Percentiles rank a stretch among this genome's conserved stretches.
phyloP scores from a whole-genome alignment of 2,329 filamentous ascomycete genomes.

The Tolypocladium pustulatum region DNA sequence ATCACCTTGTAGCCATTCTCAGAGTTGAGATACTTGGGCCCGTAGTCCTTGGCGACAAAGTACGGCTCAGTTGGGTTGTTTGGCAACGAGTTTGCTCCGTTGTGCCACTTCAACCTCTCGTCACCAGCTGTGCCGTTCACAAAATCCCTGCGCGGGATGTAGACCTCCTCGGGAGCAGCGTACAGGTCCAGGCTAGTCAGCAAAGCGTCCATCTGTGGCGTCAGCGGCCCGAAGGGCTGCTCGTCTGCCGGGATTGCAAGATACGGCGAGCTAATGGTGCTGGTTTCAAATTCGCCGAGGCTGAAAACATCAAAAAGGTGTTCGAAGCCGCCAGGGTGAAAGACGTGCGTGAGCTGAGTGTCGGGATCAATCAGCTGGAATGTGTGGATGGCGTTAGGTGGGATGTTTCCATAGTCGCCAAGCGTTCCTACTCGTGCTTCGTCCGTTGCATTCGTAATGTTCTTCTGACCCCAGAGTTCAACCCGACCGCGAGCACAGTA shows the following conservation, averaged over 20 bases:
- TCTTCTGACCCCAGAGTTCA: slow-evolving; percentile 11
- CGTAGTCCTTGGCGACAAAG: slow-evolving; percentile 12
- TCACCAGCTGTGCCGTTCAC: slow-evolving; percentile 10
- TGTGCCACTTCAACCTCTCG: slow-evolving; percentile 8
- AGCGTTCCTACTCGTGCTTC: slow-evolving; percentile 9
- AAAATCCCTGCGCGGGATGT: slow-evolving; percentile 9
- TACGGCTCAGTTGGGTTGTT: slow-evolving; percentile 5
- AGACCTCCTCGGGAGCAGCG: slow-evolving; percentile 4
- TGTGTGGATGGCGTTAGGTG: slow-evolving; percentile 10
- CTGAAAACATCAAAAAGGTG: slow-evolving; percentile 9
- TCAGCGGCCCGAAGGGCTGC: slow-evolving; percentile 8
- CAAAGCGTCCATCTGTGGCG: slow-evolving; percentile 2
- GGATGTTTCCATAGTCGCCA: slow-evolving; percentile 12
- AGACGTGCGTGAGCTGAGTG: slow-evolving; percentile 11
- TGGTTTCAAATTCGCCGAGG: slow-evolving; percentile 4
- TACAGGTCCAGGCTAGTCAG: slow-evolving; percentile 8
- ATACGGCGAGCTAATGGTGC: slow-evolving; percentile 7
- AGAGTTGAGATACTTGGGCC: slow-evolving; percentile 10
- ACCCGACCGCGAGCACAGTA: slow-evolving; percentile 10
- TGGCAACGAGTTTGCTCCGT: slow-evolving; percentile 8
- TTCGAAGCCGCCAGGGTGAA: slow-evolving; percentile 12
- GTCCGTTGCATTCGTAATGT: slow-evolving; percentile 5
- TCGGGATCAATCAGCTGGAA: slow-evolving; percentile 13
- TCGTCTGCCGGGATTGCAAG: slow-evolving; percentile 5
- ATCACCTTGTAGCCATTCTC: slow-evolving; percentile 12